Evolutionary conservation across 2,329 filamentous ascomycete species (phyloP).

Genomic region (Xylariaceae sp.): DNA sequence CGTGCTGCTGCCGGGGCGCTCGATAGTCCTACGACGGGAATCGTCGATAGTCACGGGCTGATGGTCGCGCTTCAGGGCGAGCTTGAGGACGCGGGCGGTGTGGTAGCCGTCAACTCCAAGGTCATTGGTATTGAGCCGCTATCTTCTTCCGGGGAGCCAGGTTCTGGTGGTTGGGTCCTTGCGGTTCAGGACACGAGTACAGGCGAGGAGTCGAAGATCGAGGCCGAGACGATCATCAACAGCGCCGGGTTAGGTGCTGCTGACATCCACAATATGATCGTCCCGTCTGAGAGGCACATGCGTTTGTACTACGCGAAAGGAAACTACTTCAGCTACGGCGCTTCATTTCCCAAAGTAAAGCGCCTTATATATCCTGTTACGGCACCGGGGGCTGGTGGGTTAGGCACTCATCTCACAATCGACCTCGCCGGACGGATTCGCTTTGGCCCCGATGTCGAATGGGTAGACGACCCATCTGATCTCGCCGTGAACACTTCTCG

Average conservation of each 20-base stretch:
- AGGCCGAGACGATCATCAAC: constrained; percentile 75
- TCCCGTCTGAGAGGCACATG: constrained; percentile 46
- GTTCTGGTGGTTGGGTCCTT: constrained; percentile 66
- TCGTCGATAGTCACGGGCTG: constrained; percentile 79
- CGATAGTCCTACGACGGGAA: constrained; percentile 83
- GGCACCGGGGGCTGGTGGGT: constrained; percentile 71
- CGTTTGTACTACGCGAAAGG: constrained; percentile 84
- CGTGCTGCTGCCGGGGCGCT: constrained; percentile 68
- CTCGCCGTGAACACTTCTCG: constrained; percentile 63
- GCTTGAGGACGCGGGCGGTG: constrained; percentile 73
- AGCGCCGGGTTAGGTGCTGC: constrained; percentile 78
- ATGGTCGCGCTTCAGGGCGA: constrained; percentile 77
- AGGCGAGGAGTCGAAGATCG: constrained; percentile 54
- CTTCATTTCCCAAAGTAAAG: constrained; percentile 57
- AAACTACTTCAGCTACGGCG: constrained; percentile 83
- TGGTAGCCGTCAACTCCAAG: constrained; percentile 63
- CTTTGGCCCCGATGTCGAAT: constrained; percentile 94
- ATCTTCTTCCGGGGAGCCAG: constrained; percentile 30
- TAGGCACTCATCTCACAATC: constrained; percentile 91
- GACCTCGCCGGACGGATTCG: constrained; percentile 80
- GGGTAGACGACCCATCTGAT: constrained; percentile 70
- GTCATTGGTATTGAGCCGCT: constrained; percentile 59
- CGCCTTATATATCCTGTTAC: constrained; percentile 88
- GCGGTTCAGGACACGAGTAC: constrained; percentile 44
- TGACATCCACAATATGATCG: constrained; percentile 67